Evolutionary conservation across 73 alveolate species (phyloP).

Genomic region (Tetrahymena borealis): DNA sequence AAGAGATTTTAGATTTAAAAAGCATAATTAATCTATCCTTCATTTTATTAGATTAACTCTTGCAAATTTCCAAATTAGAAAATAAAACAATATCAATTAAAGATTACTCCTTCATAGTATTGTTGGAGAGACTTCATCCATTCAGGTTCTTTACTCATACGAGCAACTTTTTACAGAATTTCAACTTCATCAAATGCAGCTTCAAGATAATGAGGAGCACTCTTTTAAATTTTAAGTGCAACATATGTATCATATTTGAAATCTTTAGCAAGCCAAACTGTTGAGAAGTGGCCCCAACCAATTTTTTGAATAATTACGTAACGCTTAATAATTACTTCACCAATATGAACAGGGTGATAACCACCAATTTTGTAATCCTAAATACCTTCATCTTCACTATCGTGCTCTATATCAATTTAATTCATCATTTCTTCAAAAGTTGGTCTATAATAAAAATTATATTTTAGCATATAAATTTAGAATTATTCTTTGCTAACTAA

Average conservation of each 20-base stretch:
- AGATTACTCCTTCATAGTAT: conserved; percentile 20
- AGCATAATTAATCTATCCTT: too few relatives aligned
- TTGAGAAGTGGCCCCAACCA: conserved; percentile 99
- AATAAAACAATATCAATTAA: background rate
- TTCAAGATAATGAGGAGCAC: conserved; percentile 94
- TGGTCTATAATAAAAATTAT: background rate
- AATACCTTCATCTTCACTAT: conserved; percentile 89
- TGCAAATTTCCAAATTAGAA: too few relatives aligned
- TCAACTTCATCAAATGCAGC: conserved; percentile 99
- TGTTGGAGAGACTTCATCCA: conserved; percentile 5
- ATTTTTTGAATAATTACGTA: conserved; percentile 88
- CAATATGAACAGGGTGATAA: conserved; percentile 98
- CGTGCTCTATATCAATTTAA: conserved; percentile 23
- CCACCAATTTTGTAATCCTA: conserved; percentile 94
- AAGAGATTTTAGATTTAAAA: too few relatives aligned
- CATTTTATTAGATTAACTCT: too few relatives aligned
- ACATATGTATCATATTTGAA: conserved; percentile 74
- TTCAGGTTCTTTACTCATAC: conserved; percentile 50
- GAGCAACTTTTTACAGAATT: conserved; percentile 86
- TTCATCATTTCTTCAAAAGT: conserved; percentile 23
- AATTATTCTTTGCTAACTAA: too few relatives aligned
- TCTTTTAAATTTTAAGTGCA: conserved; percentile 91
- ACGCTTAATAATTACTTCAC: conserved; percentile 92
- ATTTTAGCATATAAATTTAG: background rate
- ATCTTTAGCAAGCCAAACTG: conserved; percentile 98